Percentiles rank a stretch among this genome's conserved stretches.
These are phyloP conservation scores for Gossypium stocksii DNA, from an alignment of 345 rosid species.

Conservation along the genomic window DNA sequence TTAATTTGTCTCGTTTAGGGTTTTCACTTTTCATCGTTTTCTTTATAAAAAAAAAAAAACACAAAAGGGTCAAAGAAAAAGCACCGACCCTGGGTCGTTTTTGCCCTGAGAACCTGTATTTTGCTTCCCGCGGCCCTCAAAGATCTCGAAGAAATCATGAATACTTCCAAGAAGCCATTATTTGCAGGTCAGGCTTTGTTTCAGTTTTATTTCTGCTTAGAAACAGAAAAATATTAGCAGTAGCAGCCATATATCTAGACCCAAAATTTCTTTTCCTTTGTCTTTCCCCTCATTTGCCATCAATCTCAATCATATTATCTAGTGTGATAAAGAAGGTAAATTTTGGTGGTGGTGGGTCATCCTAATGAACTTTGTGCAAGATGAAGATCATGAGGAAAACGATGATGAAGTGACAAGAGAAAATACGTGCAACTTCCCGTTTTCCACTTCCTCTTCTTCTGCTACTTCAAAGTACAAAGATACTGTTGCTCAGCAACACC, in stretches of 20 bases:
- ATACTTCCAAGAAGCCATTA: not conserved
- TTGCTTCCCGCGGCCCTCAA: constrained; percentile 20
- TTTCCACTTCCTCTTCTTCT: constrained; percentile 27
- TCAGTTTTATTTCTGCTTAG: not conserved
- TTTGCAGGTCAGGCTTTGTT: constrained; percentile 31
- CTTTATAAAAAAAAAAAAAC: no score
- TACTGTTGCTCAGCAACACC: constrained; percentile 15
- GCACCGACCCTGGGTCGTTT: constrained; percentile 22
- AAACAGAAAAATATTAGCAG: not conserved
- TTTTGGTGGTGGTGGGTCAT: constrained; percentile 19
- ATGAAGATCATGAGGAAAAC: constrained; percentile 27
- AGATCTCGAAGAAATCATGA: constrained; percentile 28
- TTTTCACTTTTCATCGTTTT: constrained; percentile 13
- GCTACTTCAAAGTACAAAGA: constrained; percentile 24
- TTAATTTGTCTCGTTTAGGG: constrained; percentile 34
- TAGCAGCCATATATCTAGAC: not conserved
- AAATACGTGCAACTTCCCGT: constrained; percentile 19
- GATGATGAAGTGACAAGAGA: constrained; percentile 21
- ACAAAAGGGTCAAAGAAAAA: constrained; percentile 31
- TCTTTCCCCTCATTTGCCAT: not conserved
- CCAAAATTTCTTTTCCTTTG: not conserved
- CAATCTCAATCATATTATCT: constrained; percentile 22
- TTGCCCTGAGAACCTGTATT: constrained; percentile 10
- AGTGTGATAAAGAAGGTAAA: constrained; percentile 11
- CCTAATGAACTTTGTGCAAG: constrained; percentile 39